Conservation (phyloP, 345 rosid genomes). For the Salix exigua region DNA sequence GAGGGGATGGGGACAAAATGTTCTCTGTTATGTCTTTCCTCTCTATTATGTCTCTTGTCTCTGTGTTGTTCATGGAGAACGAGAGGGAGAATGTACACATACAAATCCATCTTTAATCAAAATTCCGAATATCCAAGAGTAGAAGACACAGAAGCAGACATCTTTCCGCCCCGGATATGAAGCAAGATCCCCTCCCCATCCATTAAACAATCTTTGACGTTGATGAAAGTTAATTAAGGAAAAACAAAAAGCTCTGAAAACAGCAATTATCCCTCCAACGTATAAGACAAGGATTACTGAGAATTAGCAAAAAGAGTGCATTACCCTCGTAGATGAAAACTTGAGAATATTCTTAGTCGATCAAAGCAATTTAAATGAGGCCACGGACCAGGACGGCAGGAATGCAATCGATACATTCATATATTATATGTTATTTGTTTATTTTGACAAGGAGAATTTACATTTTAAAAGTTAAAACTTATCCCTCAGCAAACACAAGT, state of each 20-base stretch:
- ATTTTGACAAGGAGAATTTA: too few species aligned
- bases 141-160: constrained; percentile 37
- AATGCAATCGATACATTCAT: background rate
- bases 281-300: background rate
- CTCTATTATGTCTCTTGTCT: constrained; percentile 20
- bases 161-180: constrained; percentile 29
- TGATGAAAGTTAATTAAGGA: background rate
- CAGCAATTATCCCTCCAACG: constrained; percentile 1
- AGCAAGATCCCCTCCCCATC: constrained; percentile 18
- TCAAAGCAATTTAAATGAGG: background rate
- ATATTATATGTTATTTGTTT: too few species aligned
- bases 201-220: background rate
- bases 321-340: background rate
- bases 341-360: background rate
- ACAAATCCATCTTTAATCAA: background rate
- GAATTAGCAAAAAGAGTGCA: background rate
- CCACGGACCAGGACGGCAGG: background rate
- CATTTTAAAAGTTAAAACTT: rapidly evolving
- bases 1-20: constrained; percentile 15
- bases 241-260: background rate
- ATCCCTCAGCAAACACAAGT: background rate
- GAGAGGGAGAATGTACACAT: background rate
- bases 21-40: constrained; percentile 10
- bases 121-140: constrained; percentile 19
- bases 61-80: constrained; percentile 13